phyloP scores from a whole-genome alignment of 768 basidiomycete genomes.

The Astraeus odoratus region DNA sequence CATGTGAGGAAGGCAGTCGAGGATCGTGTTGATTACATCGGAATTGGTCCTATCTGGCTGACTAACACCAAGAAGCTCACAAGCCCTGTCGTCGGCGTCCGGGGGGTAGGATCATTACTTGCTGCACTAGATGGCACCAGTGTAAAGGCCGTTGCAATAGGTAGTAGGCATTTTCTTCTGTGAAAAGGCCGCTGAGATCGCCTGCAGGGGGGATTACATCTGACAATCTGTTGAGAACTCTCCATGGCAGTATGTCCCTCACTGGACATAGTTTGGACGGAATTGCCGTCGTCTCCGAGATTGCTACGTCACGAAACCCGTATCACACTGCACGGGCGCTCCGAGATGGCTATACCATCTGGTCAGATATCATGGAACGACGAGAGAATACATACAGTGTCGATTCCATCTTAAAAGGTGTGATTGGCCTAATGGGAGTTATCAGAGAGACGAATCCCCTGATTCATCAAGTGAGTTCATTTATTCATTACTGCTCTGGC shows the following conservation, averaged over 20 bases:
- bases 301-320: conserved; percentile 61
- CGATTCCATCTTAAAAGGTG: conserved; percentile 35
- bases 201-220: conserved; percentile 77
- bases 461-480: conserved; percentile 63
- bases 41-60: conserved; percentile 78
- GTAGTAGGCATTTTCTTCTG: conserved; percentile 33
- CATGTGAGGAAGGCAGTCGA: conserved; percentile 58
- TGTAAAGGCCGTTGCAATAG: conserved; percentile 79
- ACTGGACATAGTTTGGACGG: conserved; percentile 63
- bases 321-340: conserved; percentile 41
- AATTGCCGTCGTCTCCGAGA: conserved; percentile 85
- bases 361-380: conserved; percentile 8
- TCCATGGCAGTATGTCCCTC: conserved; percentile 62
- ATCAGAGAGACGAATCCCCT: conserved; percentile 56
- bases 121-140: conserved; percentile 53
- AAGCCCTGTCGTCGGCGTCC: conserved; percentile 58
- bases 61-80: conserved; percentile 75
- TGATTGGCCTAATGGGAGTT: conserved; percentile 41
- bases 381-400: conserved; percentile 15
- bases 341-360: conserved; percentile 30
- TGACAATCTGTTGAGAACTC: conserved; percentile 63
- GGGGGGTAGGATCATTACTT: conserved; percentile 65
- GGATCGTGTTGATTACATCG: conserved; percentile 76
- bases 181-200: background rate
- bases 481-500: background rate